Evolutionary conservation across 2,329 filamentous ascomycete species (phyloP), one percentile per base, ranked within the genome.

Genomic region (Ascochyta koolunga): DNA sequence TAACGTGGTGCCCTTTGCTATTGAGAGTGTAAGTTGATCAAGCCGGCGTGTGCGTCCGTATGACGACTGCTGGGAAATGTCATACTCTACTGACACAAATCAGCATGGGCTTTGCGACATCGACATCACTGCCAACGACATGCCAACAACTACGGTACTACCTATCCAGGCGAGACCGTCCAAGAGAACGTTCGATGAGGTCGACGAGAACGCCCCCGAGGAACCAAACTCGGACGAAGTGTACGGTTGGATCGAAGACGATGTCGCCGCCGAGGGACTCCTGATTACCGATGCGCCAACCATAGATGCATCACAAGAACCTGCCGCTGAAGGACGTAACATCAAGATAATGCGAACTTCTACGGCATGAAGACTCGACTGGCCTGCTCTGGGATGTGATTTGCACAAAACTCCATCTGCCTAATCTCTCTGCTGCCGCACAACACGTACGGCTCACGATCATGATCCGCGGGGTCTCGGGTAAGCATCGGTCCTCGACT

Each of bases 221-320:
- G 85, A 87, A 37, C 83, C 82, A 25, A 79, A 80, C 15, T 76
- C 73, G 18, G 86, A 88, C 54, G 88, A 90, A 59, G 85, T 89
- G 65, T 90, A 90, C 65, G 88, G 87, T 13, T 91, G 88, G 88
- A 83, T 82, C 33, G 84, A 89, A 46, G 86, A 88, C 51, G 82
- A 83, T 44, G 76, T 79, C 29, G 71, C 74, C 11, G 71, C 74
- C 27, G 76, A 78, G 56, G 76, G 76, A 24, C 57, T 75, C 2
- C 42, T 77, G 46, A 65, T 77, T 40, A 64, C 72, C 39, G 73
- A 73, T 54, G 53, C 56, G 55, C 53, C 61, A 22, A 50, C 55
- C 29, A 40, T 48, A 10, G 44, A 62, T 24, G 48, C 61, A 47
- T 50, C 36, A 33, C 55, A 63, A 39, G 58, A 61, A 31, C 37